Evolutionary conservation across 108 stramenopile species (phyloP).

Genomic region (Pseudonitzschia pungens): DNA sequence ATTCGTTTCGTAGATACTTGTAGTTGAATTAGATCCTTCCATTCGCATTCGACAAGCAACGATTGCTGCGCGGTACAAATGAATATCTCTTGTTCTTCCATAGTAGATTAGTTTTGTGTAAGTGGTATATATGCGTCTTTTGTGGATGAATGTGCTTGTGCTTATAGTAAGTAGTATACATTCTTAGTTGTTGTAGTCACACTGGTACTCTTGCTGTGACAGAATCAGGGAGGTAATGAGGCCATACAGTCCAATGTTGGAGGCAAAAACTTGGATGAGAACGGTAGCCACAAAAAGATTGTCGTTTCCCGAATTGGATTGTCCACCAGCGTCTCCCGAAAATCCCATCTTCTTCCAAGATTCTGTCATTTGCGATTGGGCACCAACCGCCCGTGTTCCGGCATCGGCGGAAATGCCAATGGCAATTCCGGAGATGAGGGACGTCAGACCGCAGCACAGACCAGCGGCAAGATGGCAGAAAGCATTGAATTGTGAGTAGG

Average conservation of each 20-base stretch:
- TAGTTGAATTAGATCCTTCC: too few species aligned
- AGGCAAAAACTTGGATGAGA: slow-evolving; percentile 97
- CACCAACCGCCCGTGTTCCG: slow-evolving; percentile 89
- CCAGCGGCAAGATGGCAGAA: slow-evolving; percentile 72
- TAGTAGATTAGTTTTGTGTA: not conserved
- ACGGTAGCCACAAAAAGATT: slow-evolving; percentile 96
- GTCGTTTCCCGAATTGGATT: slow-evolving; percentile 58
- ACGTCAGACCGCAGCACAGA: slow-evolving; percentile 65
- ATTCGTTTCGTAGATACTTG: too few species aligned
- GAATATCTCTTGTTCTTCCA: not conserved
- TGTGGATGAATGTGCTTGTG: not conserved
- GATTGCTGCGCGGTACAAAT: not conserved
- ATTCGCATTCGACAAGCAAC: not conserved
- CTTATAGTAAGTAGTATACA: not conserved
- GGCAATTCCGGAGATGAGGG: slow-evolving; percentile 59
- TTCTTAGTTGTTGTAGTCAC: slow-evolving; percentile 24
- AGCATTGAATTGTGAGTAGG: slow-evolving; percentile 62
- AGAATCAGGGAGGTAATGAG: slow-evolving; percentile 97
- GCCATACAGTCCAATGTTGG: slow-evolving; percentile 96
- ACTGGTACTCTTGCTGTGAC: slow-evolving; percentile 47
- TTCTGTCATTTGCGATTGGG: slow-evolving; percentile 77
- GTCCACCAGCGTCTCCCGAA: slow-evolving; percentile 65
- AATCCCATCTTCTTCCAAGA: slow-evolving; percentile 86
- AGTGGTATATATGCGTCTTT: not conserved
- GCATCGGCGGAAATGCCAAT: slow-evolving; percentile 79